Conservation (phyloP, 2,329 filamentous ascomycete genomes). For the Didymella lethalis region DNA sequence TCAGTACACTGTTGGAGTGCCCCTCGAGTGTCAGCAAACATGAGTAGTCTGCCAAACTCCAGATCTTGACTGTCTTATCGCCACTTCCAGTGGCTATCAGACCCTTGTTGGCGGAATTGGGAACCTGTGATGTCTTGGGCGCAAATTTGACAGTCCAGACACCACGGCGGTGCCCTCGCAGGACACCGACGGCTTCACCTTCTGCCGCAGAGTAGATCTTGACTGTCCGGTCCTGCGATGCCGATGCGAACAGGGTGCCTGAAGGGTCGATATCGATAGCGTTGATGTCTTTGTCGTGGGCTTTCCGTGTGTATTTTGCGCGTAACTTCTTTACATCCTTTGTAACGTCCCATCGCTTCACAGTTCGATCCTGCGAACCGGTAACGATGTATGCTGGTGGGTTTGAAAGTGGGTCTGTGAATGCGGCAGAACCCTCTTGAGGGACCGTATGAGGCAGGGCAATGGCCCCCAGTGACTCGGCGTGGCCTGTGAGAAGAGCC, state of each 20-base stretch:
- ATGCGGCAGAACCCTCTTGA: constrained; percentile 72
- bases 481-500: constrained; percentile 86
- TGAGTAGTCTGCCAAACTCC: constrained; percentile 90
- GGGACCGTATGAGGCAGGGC: constrained; percentile 77
- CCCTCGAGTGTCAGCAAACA: constrained; percentile 95
- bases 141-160: constrained; percentile 96
- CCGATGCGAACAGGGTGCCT: constrained; percentile 87
- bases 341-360: constrained; percentile 88
- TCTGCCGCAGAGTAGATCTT: constrained; percentile 95
- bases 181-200: constrained; percentile 88
- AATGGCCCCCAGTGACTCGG: constrained; percentile 91
- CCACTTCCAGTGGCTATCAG: constrained; percentile 89
- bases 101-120: constrained; percentile 72
- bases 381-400: constrained; percentile 87
- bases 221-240: constrained; percentile 94
- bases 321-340: constrained; percentile 62
- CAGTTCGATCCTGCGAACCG: constrained; percentile 91
- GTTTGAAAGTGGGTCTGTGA: constrained; percentile 75
- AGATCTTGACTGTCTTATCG: constrained; percentile 95
- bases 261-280: constrained; percentile 82
- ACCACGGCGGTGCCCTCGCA: constrained; percentile 90
- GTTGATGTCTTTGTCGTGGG: constrained; percentile 99
- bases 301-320: constrained; percentile 87
- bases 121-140: constrained; percentile 72
- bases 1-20: constrained; percentile 93